A percentile compares a stretch with the other conserved stretches of the same genome.
phyloP scores from a whole-genome alignment of 768 basidiomycete genomes.

The Leucosporidium scottii region DNA sequence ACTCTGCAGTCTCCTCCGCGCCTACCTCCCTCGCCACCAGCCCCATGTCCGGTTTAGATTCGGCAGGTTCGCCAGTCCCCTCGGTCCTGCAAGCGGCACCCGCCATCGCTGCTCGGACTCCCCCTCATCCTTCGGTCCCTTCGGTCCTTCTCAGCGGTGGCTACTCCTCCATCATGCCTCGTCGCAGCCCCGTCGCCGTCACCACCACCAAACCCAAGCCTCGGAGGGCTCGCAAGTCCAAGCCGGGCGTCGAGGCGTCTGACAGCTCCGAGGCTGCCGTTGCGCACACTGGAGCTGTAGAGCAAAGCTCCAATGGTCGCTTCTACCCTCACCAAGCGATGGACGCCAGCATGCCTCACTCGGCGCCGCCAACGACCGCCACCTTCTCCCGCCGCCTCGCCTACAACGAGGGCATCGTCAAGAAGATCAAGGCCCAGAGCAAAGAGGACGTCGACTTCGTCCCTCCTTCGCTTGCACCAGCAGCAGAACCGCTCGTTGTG shows the following conservation, averaged over 20 bases:
- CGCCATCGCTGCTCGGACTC: not conserved
- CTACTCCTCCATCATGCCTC: conserved; percentile 4
- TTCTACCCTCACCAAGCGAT: no score
- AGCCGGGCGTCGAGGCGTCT: not conserved
- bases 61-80: not conserved
- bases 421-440: no score
- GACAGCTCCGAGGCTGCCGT: no score
- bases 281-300: no score
- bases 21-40: not conserved
- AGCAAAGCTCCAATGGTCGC: not conserved
- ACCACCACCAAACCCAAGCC: not conserved
- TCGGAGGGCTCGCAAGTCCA: not conserved
- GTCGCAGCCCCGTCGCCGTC: not conserved
- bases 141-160: not conserved
- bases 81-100: not conserved
- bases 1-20: not conserved
- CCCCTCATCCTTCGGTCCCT: not conserved
- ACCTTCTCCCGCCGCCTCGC: no score
- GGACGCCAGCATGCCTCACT: no score
- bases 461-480: no score
- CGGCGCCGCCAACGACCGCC: no score
- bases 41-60: not conserved
- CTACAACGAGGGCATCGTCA: no score
- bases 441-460: no score
- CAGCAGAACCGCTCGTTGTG: no score